Evolutionary conservation across 2,329 filamentous ascomycete species (phyloP).

Genomic region (Neophaeococcomyces aloes): DNA sequence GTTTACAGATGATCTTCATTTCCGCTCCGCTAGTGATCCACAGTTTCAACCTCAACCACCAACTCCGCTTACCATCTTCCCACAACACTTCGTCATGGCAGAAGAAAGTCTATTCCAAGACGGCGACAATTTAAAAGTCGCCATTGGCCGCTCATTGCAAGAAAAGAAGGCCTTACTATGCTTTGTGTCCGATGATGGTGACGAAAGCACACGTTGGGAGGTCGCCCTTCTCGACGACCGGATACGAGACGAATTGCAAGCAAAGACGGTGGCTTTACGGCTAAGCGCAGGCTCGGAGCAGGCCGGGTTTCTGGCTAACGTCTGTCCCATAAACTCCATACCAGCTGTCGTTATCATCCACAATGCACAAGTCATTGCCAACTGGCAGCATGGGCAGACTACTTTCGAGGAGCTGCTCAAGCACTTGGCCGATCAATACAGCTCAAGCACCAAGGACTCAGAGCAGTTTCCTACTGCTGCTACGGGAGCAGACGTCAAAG

Average conservation of each 20-base stretch:
- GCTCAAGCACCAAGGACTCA: neutral
- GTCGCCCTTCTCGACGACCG: neutral
- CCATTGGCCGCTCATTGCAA: constrained; percentile 49
- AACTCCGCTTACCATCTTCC: no score
- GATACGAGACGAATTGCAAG: constrained; percentile 13
- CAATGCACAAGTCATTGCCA: constrained; percentile 67
- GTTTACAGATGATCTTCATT: no score
- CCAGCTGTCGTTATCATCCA: constrained; percentile 72
- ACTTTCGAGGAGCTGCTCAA: constrained; percentile 3
- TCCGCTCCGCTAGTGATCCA: no score
- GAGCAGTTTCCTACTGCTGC: neutral
- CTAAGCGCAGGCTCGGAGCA: constrained; percentile 65
- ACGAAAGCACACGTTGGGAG: constrained; percentile 2
- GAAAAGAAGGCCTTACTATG: constrained; percentile 21
- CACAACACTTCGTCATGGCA: no score
- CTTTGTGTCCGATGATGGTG: constrained; percentile 42
- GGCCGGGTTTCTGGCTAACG: constrained; percentile 68
- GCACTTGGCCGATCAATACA: neutral
- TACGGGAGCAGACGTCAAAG: neutral
- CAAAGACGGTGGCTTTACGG: constrained; percentile 58
- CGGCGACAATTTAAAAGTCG: neutral
- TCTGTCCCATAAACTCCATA: constrained; percentile 69
- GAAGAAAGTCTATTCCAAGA: no score
- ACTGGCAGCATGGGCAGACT: constrained; percentile 47
- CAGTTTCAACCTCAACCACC: no score